phyloP scores from a whole-genome alignment of 352 stramenopile species.

The Pythium oligandrum region DNA sequence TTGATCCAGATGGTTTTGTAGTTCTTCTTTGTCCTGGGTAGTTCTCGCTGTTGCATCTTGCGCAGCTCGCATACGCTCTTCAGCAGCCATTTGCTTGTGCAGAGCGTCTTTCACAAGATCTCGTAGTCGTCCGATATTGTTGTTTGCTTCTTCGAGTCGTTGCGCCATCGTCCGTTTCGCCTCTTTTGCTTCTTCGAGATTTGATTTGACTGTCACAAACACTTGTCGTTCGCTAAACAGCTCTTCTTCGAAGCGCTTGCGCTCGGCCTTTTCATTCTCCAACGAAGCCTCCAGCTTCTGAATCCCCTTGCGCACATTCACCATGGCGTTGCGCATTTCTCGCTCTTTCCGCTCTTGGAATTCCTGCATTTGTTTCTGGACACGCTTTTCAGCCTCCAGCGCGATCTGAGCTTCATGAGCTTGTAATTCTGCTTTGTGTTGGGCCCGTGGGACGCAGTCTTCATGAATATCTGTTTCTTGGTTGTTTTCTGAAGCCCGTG shows the following conservation, averaged over 20 bases:
- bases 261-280: conserved; percentile 39
- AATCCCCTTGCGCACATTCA: conserved; percentile 68
- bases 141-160: conserved; percentile 64
- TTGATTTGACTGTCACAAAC: conserved; percentile 50
- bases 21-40: not conserved
- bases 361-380: conserved; percentile 52
- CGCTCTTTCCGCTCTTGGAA: conserved; percentile 60
- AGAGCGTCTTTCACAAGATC: conserved; percentile 30
- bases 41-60: not conserved
- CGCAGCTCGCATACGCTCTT: too few relatives aligned
- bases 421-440: conserved; percentile 54
- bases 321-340: conserved; percentile 64
- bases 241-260: conserved; percentile 48
- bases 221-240: conserved; percentile 39
- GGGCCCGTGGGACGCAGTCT: conserved; percentile 33
- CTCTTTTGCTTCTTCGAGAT: conserved; percentile 45
- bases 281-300: conserved; percentile 57
- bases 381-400: conserved; percentile 40
- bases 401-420: conserved; percentile 45
- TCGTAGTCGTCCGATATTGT: conserved; percentile 55
- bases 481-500: conserved; percentile 4
- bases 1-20: not conserved
- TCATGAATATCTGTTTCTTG: conserved; percentile 9
- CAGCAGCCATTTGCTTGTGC: too few relatives aligned
- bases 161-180: conserved; percentile 39